Evolutionary conservation across 805 yeast genomes (phyloP).

Genomic region (Starmera quercuum): DNA sequence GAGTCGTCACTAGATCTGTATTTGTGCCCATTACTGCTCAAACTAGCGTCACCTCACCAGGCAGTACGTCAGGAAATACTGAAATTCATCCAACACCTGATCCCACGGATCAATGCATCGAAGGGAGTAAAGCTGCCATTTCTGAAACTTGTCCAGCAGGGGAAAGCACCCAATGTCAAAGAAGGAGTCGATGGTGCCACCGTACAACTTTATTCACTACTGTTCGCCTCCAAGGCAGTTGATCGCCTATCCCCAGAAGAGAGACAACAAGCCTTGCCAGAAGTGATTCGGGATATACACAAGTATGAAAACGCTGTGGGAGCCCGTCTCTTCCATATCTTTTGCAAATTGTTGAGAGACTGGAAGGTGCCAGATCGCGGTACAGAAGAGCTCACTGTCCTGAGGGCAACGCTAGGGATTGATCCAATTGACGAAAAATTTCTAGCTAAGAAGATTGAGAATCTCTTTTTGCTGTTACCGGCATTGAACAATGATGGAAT

Average conservation of each 20-base stretch:
- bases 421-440: slow-evolving; percentile 35
- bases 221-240: slow-evolving; percentile 63
- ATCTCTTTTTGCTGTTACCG: slow-evolving; percentile 53
- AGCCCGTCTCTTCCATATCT: slow-evolving; percentile 55
- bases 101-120: slow-evolving; percentile 57
- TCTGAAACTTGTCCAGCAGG: slow-evolving; percentile 54
- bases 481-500: slow-evolving; percentile 26
- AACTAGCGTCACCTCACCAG: slow-evolving; percentile 63
- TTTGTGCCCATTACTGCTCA: slow-evolving; percentile 70
- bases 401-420: slow-evolving; percentile 28
- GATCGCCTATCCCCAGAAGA: slow-evolving; percentile 41
- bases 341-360: slow-evolving; percentile 42
- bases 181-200: slow-evolving; percentile 34
- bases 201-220: slow-evolving; percentile 54
- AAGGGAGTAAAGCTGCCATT: slow-evolving; percentile 55
- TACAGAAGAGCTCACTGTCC: slow-evolving; percentile 30
- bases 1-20: slow-evolving; percentile 53
- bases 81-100: slow-evolving; percentile 56
- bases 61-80: slow-evolving; percentile 63
- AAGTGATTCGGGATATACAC: slow-evolving; percentile 39
- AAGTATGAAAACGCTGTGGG: slow-evolving; percentile 26
- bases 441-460: slow-evolving; percentile 39
- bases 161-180: slow-evolving; percentile 42
- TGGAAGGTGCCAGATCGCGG: slow-evolving; percentile 47
- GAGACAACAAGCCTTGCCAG: slow-evolving; percentile 34